Percentiles rank a stretch among this genome's conserved stretches.
phyloP scores from a whole-genome alignment of 2,329 filamentous ascomycete genomes.

The Microdochium paspali region DNA sequence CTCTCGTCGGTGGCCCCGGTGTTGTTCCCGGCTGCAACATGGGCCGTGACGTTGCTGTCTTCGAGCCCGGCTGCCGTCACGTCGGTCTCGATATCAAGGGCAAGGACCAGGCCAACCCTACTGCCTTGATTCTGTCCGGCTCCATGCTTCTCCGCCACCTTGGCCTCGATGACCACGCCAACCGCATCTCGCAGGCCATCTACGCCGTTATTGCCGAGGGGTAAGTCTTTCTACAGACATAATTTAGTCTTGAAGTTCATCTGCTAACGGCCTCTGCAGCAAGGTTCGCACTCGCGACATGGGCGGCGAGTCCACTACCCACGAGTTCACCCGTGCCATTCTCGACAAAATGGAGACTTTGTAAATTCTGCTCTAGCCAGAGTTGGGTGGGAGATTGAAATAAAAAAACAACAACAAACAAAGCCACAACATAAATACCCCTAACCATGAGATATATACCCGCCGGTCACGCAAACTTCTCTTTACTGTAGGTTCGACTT shows the following conservation, averaged over 20 bases:
- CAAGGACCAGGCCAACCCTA: slow-evolving; percentile 98
- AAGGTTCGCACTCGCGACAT: slow-evolving; percentile 88
- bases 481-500: neutral
- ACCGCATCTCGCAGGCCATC: slow-evolving; percentile 87
- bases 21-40: slow-evolving; percentile 99
- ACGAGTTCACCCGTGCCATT: slow-evolving; percentile 92
- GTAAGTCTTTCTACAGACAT: slow-evolving; percentile 39
- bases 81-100: slow-evolving; percentile 99
- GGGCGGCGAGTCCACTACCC: slow-evolving; percentile 81
- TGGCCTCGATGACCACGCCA: slow-evolving; percentile 94
- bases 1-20: slow-evolving; percentile 91
- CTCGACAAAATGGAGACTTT: slow-evolving; percentile 87
- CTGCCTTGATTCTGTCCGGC: slow-evolving; percentile 86
- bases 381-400: neutral
- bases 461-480: neutral
- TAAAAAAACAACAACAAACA: neutral
- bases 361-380: slow-evolving; percentile 27
- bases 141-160: slow-evolving; percentile 97
- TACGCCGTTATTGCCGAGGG: slow-evolving; percentile 77
- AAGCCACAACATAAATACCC: neutral
- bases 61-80: slow-evolving; percentile 98
- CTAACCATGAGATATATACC: neutral
- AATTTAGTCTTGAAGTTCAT: slow-evolving; percentile 1
- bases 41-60: slow-evolving; percentile 95
- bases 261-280: slow-evolving; percentile 43